Evolutionary conservation across 2,329 filamentous ascomycete species (phyloP), one percentile per base, ranked within the genome.

Genomic region (Pestalotiopsis sp.): DNA sequence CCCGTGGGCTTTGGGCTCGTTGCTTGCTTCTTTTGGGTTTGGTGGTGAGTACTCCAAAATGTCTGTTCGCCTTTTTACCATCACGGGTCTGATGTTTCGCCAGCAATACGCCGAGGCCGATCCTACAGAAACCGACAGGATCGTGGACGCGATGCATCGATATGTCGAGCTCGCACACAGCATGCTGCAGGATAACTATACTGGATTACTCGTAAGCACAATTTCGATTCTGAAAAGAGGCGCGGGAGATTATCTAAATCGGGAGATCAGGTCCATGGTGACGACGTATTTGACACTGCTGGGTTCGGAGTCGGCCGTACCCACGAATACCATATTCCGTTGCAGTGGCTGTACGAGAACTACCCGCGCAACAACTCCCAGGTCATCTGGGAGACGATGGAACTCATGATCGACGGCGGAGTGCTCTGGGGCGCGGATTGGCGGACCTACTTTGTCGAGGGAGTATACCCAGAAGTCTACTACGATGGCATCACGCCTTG

Each of bases 141-240:
- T 88, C 44, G 75, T 89, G 1, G 74, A 81, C 65, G 78, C 85
- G 0, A 81, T 88, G 76, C 80, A 86, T 69, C 78, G 76, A 26
- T 89, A 87, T 70, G 75, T 85, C 48, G 72, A 76, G 3, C 75
- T 89, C 3, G 83, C 84, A 72, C 81, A 89, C 70, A 75, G 74
- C 39, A 90, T 90, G 87, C 79, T 90, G 20, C 77, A 79, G 66
- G 75, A 88, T 67, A 82, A 87, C 70, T 83, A 82, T 58, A 81
- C 81, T 1, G 87, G 87, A 0, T 82, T 86, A 65, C 75, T 85
- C 17, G 78, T 79, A 64, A 64, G 61, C 22, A 14, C 10, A 48
- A n/a, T 17, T 7, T 52, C 1, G 26, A 22, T 17, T 2, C 7
- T 2, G 24, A 9, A 1, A 4, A 14, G 11, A 64, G 5, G 26